Conservation (phyloP, 1,284 basidiomycete species). For the Bondarzewia mesenterica region DNA sequence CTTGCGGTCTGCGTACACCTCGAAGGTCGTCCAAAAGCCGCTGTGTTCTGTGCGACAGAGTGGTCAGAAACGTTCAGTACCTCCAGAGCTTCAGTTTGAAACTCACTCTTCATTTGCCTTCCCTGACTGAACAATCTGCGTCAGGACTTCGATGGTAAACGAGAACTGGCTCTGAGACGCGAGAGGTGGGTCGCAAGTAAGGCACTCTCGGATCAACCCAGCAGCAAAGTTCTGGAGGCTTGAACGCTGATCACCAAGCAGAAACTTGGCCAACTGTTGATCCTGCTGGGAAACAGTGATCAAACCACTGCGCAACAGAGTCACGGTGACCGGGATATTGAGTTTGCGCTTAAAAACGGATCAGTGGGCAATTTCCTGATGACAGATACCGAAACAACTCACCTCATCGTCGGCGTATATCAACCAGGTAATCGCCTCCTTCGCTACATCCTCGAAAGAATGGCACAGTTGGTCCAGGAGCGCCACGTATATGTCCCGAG, state of each 20-base stretch:
- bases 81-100: no score
- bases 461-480: slow-evolving; percentile 88
- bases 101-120: slow-evolving; percentile 77
- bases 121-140: slow-evolving; percentile 61
- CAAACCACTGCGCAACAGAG: slow-evolving; percentile 79
- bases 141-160: slow-evolving; percentile 78
- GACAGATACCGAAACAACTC: slow-evolving; percentile 17
- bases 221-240: slow-evolving; percentile 80
- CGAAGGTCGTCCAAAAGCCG: slow-evolving; percentile 68
- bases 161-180: slow-evolving; percentile 77
- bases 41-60: slow-evolving; percentile 31
- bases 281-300: slow-evolving; percentile 81
- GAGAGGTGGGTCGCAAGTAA: slow-evolving; percentile 71
- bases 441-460: slow-evolving; percentile 86
- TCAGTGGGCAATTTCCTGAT: slow-evolving; percentile 2
- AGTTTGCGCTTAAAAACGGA: slow-evolving; percentile 70
- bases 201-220: slow-evolving; percentile 80
- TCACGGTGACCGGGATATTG: slow-evolving; percentile 90
- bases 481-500: slow-evolving; percentile 86
- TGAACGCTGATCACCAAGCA: slow-evolving; percentile 75
- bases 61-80: slow-evolving; percentile 3
- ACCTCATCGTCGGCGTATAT: slow-evolving; percentile 96
- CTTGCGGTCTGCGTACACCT: slow-evolving; percentile 40
- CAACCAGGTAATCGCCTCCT: slow-evolving; percentile 96
- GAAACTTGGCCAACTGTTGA: slow-evolving; percentile 83